A percentile compares a stretch with the other conserved stretches of the same genome.
Evolutionary conservation across 1,139 yeast species (phyloP).

Genomic region (Keqinozyma sinolaborantium): DNA sequence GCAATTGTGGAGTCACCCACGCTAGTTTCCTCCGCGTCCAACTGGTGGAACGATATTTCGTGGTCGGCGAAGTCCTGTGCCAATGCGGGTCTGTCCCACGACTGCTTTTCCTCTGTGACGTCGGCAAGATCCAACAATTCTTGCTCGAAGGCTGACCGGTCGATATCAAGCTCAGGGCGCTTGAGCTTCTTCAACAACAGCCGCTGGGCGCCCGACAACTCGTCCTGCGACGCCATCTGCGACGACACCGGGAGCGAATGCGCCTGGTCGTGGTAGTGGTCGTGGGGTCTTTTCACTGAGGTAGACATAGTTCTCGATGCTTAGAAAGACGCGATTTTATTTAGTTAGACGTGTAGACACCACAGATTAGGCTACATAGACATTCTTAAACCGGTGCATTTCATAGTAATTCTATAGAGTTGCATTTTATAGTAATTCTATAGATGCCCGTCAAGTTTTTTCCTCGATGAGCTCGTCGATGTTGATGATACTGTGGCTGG

Average conservation of each 20-base stretch:
- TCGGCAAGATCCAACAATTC: conserved; percentile 60
- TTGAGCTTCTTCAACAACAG: conserved; percentile 34
- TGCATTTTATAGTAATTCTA: too few species aligned
- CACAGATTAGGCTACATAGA: not conserved
- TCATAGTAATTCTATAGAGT: too few species aligned
- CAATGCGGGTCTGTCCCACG: conserved; percentile 60
- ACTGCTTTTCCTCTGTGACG: conserved; percentile 45
- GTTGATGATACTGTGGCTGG: not conserved
- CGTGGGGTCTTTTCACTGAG: conserved; percentile 8
- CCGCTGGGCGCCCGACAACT: conserved; percentile 26
- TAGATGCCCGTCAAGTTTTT: too few species aligned
- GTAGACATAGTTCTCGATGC: not conserved
- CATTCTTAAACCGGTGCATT: not conserved
- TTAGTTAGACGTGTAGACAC: not conserved
- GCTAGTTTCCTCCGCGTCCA: conserved; percentile 86
- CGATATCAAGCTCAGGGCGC: conserved; percentile 29
- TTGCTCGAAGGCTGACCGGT: conserved; percentile 62
- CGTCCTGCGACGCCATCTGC: conserved; percentile 23
- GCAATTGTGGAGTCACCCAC: conserved; percentile 60
- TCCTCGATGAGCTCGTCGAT: not conserved
- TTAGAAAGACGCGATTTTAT: not conserved
- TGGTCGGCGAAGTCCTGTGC: conserved; percentile 48
- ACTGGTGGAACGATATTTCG: conserved; percentile 80
- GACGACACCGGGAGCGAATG: conserved; percentile 45
- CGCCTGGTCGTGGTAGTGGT: conserved; percentile 24